phyloP scores from a whole-genome alignment of 1,139 yeast genomes.

The Yamadazyma conglobata region DNA sequence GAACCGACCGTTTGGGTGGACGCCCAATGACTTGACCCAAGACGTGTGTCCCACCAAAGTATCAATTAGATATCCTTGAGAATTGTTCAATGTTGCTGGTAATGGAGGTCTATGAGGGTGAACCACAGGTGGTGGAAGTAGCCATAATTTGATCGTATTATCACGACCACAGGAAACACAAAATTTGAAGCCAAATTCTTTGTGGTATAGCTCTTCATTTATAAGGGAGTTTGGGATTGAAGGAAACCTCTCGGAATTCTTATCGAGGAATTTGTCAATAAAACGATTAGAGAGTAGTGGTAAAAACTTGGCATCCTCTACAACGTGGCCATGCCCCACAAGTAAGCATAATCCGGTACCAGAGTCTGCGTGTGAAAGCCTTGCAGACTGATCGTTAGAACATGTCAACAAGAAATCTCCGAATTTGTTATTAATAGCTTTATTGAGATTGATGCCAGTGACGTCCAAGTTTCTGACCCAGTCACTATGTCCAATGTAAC shows the following conservation, averaged over 20 bases:
- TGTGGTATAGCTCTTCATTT: slow-evolving; percentile 25
- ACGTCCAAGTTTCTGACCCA: slow-evolving; percentile 77
- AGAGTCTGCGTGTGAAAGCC: slow-evolving; percentile 60
- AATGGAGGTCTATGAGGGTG: slow-evolving; percentile 55
- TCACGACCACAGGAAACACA: slow-evolving; percentile 84
- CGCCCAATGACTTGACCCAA: slow-evolving; percentile 71
- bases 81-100: slow-evolving; percentile 47
- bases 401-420: slow-evolving; percentile 70
- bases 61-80: slow-evolving; percentile 60
- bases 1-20: slow-evolving; percentile 76
- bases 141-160: slow-evolving; percentile 73
- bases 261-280: slow-evolving; percentile 47
- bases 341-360: slow-evolving; percentile 69
- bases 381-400: slow-evolving; percentile 75
- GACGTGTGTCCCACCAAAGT: slow-evolving; percentile 72
- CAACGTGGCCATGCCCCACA: slow-evolving; percentile 79
- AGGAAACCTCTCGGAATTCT: slow-evolving; percentile 30
- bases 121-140: slow-evolving; percentile 58
- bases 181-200: slow-evolving; percentile 54
- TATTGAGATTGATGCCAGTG: slow-evolving; percentile 15
- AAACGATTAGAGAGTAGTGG: slow-evolving; percentile 50
- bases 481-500: slow-evolving; percentile 77
- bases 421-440: slow-evolving; percentile 14
- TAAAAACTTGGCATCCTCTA: slow-evolving; percentile 69
- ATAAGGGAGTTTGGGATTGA: slow-evolving; percentile 32